A percentile compares a stretch with the other conserved stretches of the same genome.
Conservation (phyloP, 31 red algal species). For the Bonnemaisonia californica region DNA sequence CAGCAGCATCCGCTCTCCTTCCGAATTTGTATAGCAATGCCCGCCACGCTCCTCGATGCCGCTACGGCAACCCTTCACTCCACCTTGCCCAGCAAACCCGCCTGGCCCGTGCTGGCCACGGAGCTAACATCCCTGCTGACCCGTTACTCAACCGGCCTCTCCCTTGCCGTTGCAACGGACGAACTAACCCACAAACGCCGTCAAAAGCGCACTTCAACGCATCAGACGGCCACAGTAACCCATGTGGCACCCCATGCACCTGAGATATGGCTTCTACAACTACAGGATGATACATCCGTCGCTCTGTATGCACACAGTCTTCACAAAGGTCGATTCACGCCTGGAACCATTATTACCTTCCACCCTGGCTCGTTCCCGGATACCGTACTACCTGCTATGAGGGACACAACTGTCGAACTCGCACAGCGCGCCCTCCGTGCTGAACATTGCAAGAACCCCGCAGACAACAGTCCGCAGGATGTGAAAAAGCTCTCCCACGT, state of each 20-base stretch:
- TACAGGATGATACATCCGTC: not conserved
- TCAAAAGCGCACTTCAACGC: too few relatives aligned
- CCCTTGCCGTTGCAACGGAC: not conserved
- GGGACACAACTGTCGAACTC: not conserved
- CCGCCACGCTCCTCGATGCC: not conserved
- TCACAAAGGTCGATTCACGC: not conserved
- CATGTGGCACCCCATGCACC: not conserved
- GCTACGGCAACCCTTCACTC: not conserved
- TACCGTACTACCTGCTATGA: not conserved
- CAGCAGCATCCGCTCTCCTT: too few relatives aligned
- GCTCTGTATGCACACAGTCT: not conserved
- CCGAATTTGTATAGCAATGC: too few relatives aligned
- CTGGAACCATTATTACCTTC: not conserved
- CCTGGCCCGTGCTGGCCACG: not conserved
- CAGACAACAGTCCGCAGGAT: not conserved
- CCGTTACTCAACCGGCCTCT: not conserved
- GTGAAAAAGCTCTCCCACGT: not conserved
- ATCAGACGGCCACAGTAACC: too few relatives aligned
- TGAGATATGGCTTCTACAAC: not conserved
- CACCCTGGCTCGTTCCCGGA: not conserved
- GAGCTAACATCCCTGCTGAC: not conserved
- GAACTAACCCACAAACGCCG: too few relatives aligned
- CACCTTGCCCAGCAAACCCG: not conserved
- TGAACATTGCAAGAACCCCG: not conserved
- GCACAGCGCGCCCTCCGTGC: not conserved